Base-by-base conservation (phyloP, 1,139 yeast genomes). In the Eremothecium cymbalariae region DNA sequence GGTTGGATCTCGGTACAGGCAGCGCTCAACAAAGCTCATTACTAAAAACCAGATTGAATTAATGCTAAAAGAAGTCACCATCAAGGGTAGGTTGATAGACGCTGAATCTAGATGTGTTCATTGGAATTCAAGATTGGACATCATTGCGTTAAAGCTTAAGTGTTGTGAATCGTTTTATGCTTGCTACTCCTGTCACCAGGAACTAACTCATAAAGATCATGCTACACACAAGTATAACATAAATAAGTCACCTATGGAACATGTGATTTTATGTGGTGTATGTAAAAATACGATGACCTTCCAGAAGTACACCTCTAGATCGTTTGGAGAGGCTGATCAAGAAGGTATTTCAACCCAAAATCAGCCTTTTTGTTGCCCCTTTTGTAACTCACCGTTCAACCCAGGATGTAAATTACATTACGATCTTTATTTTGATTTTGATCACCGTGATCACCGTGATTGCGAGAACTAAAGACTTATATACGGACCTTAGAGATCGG, bases 361-460 rank as follows among this genome's bases (percentile, higher is more conserved):
- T n/a, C n/a, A n/a, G n/a, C n/a, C n/a, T 3, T 26, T 46, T 5
- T 26, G 31, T 14, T 57, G 61, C 36, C 44, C 41, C 2, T 22
- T 32, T 8, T 57, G 61, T 31, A 6, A 34, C 2, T 29, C 50
- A 1, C 17, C 15, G 3, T 57, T 57, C 28, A 57, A 57, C 34
- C 57, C 59, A 2, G 50, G 46, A 11, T 57, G 61, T 31, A 49
- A 46, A 33, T 27, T 47, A 9, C 61, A 57, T 39, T 55, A 57
- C 34, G 35, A 44, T 36, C 20, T 44, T 24, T 57, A 57, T 36
- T 57, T 57, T 31, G 45, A 45, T 29, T 26, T 18, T n/a, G n/a
- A n/a, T n/a, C n/a, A n/a, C n/a, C n/a, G n/a, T n/a, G n/a, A n/a
- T n/a, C n/a, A n/a, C n/a, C n/a, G n/a, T n/a, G n/a, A n/a, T n/a